Evolutionary conservation across 108 stramenopile genomes (phyloP).

Genomic region (Skeletonema potamos): DNA sequence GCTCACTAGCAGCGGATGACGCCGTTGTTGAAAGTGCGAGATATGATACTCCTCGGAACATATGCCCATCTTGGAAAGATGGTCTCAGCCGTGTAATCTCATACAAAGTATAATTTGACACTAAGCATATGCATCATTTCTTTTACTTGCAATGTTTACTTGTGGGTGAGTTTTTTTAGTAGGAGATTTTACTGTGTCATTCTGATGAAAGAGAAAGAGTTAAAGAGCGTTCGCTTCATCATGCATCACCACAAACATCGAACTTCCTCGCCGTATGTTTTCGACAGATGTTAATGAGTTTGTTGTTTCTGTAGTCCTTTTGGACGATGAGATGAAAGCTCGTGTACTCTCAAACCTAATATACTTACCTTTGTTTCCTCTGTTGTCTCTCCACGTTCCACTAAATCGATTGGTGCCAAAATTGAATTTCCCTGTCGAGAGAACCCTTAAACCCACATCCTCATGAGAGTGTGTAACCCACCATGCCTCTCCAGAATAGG

Average conservation of each 20-base stretch:
- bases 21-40: too few species aligned
- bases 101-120: too few species aligned
- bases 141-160: too few species aligned
- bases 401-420: background rate
- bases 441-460: background rate
- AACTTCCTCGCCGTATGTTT: background rate
- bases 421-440: background rate
- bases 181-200: too few species aligned
- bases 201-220: background rate
- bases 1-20: too few species aligned
- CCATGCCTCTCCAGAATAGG: constrained; percentile 8
- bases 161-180: too few species aligned
- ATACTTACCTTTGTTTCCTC: background rate
- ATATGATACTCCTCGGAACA: too few species aligned
- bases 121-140: too few species aligned
- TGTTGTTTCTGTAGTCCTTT: background rate
- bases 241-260: background rate
- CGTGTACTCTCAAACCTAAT: background rate
- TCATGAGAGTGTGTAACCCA: background rate
- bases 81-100: too few species aligned
- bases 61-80: too few species aligned
- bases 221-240: background rate
- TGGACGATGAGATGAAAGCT: background rate
- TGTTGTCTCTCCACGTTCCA: background rate
- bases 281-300: background rate